Evolutionary conservation across 2,329 filamentous ascomycete genomes (phyloP), one percentile per base, ranked within the genome.

Genomic region (Grosmannia penicillata): DNA sequence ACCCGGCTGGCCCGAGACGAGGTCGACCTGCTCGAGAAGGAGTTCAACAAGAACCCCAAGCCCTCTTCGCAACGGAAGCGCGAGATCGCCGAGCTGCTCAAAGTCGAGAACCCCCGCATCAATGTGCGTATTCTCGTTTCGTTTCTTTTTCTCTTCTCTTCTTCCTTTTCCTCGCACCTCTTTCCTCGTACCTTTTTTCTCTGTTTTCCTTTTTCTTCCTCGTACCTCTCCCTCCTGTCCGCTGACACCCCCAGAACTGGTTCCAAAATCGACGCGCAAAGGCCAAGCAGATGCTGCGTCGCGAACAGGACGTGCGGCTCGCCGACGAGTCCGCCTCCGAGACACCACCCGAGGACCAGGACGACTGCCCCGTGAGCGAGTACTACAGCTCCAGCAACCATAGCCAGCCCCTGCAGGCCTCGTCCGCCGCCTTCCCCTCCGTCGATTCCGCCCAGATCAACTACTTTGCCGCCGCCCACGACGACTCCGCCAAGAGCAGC

Each of bases 201-300:
- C 44, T 51, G 25, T 49, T 44, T 33, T 36, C 18, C 14, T n/a
- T 35, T n/a, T n/a, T n/a, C n/a, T 26, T 37, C 19, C n/a, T 37
- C 15, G 11, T 5, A 17, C 17, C 13, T 18, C n/a, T 18, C 4
- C 22, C 14, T 18, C 18, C 17, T 14, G 18, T 17, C 14, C 19
- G 2, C n/a, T 32, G 9, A 33, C 26, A 15, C 27, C 14, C 8
- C 17, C 37, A 78, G 74, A 79, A 79, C 51, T 79, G 75, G 75
- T 79, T 79, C 50, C 75, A 79, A 48, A 79, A 79, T 51, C 62
- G 75, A 42, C 65, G 75, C 37, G 74, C 75, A 38, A 71, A 75
- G 55, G 71, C 72, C 45, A 76, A 76, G 65, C 74, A 77, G 52
- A 69, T 65, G 49, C 75, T 74, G 45, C 59, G 65, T 32, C 60